A percentile compares a stretch with the other conserved stretches of the same genome.
Conservation (phyloP, 2,329 filamentous ascomycete genomes). For the Diaporthe ampelina region DNA sequence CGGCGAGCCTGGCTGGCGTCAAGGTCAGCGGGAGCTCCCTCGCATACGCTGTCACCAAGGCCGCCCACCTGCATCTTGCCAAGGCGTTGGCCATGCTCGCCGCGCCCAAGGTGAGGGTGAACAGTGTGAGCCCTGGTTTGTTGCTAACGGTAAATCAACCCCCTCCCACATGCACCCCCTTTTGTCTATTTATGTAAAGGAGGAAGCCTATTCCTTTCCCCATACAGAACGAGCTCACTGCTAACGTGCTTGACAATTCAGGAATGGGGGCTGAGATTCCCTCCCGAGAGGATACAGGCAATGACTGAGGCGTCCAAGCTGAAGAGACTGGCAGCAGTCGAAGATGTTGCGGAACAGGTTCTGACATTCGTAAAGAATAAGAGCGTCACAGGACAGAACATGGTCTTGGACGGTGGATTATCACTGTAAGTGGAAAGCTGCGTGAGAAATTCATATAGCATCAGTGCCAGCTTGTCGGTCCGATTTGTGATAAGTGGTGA, state of each 20-base stretch:
- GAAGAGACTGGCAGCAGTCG: conserved; percentile 69
- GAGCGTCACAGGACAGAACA: conserved; percentile 66
- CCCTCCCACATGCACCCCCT: background rate
- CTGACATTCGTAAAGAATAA: conserved; percentile 62
- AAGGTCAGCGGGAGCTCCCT: conserved; percentile 73
- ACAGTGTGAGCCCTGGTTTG: conserved; percentile 69
- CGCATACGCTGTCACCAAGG: conserved; percentile 83
- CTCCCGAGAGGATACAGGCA: conserved; percentile 66
- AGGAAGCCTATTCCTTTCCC: background rate
- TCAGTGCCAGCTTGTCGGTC: background rate
- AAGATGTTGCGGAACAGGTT: conserved; percentile 70
- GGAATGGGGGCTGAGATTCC: conserved; percentile 76
- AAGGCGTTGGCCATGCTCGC: conserved; percentile 67
- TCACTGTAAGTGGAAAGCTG: background rate
- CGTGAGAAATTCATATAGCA: background rate
- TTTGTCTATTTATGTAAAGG: too few relatives aligned
- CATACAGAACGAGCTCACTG: background rate
- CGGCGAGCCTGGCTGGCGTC: conserved; percentile 75
- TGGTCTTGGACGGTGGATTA: conserved; percentile 62
- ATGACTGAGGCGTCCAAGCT: conserved; percentile 70
- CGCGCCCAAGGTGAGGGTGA: conserved; percentile 70
- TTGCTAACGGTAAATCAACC: conserved; percentile 58
- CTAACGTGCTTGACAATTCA: conserved; percentile 41
- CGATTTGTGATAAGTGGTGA: background rate
- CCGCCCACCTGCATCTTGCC: conserved; percentile 74